Conservation (phyloP, 805 yeast species). For the Nadsonia fulvescens region DNA sequence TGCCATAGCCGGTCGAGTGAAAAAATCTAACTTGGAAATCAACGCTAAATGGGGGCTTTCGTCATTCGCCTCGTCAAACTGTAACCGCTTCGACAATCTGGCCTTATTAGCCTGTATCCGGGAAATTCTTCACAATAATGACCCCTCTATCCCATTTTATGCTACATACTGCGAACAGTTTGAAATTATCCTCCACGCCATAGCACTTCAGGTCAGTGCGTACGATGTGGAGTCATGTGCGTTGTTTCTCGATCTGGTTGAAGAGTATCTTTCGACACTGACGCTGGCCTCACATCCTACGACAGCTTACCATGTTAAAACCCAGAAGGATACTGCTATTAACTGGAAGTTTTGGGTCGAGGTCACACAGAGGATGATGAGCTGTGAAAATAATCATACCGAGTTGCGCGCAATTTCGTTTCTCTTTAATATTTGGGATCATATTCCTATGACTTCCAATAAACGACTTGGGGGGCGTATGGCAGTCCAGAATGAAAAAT, state of each 20-base stretch:
- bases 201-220: conserved; percentile 17
- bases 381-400: conserved; percentile 41
- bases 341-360: conserved; percentile 70
- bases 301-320: conserved; percentile 12
- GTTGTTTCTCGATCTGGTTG: conserved; percentile 22
- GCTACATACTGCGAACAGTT: conserved; percentile 18
- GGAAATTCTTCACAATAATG: conserved; percentile 22
- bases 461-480: no score
- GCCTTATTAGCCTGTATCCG: conserved; percentile 18
- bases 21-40: no score
- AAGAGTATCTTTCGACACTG: conserved; percentile 21
- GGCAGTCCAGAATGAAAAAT: no score
- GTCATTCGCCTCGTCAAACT: no score
- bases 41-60: no score
- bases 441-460: conserved; percentile 26
- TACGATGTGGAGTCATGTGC: conserved; percentile 21
- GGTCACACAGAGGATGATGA: conserved; percentile 39
- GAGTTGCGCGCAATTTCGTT: conserved; percentile 48
- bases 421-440: conserved; percentile 59
- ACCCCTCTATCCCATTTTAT: conserved; percentile 16
- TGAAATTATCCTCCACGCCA: conserved; percentile 21
- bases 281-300: conserved; percentile 15
- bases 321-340: conserved; percentile 18
- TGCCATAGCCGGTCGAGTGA: no score
- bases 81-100: conserved; percentile 19